Percentiles rank a stretch among this genome's conserved stretches.
These are phyloP conservation scores for Cyberlindnera misumaiensis DNA, from an alignment of 805 yeast genomes.

Conservation along the genomic window DNA sequence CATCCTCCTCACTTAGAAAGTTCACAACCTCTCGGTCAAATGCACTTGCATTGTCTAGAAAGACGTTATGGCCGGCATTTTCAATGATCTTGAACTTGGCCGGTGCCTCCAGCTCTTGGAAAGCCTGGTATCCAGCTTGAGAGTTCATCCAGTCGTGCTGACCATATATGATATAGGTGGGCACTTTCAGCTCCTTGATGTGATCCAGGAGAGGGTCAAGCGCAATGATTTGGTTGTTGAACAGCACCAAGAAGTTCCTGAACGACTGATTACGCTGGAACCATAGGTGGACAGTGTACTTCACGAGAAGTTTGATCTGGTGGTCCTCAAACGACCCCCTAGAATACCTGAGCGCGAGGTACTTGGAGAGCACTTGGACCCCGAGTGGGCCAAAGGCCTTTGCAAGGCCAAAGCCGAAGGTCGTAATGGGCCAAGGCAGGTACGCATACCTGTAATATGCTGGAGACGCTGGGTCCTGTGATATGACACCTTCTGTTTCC, in stretches of 20 bases:
- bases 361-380: slow-evolving; percentile 28
- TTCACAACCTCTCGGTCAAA: slow-evolving; percentile 43
- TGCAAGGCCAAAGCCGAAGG: slow-evolving; percentile 39
- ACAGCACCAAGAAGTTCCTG: slow-evolving; percentile 9
- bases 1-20: slow-evolving; percentile 18
- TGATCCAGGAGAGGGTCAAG: slow-evolving; percentile 62
- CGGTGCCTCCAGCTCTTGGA: slow-evolving; percentile 10
- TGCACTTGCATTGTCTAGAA: slow-evolving; percentile 53
- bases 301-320: slow-evolving; percentile 14
- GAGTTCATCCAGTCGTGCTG: slow-evolving; percentile 70
- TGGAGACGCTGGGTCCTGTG: slow-evolving; percentile 15
- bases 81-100: slow-evolving; percentile 27
- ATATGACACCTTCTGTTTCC: slow-evolving; percentile 7
- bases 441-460: slow-evolving; percentile 22
- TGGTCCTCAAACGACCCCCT: slow-evolving; percentile 15
- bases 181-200: slow-evolving; percentile 31
- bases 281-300: slow-evolving; percentile 18
- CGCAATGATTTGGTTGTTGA: slow-evolving; percentile 38
- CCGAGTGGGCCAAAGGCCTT: slow-evolving; percentile 39
- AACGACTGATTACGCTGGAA: slow-evolving; percentile 18
- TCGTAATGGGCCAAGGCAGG: slow-evolving; percentile 26
- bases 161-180: slow-evolving; percentile 43
- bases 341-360: slow-evolving; percentile 25
- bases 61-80: slow-evolving; percentile 71
- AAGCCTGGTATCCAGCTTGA: slow-evolving; percentile 37